Evolutionary conservation across 176 grass and related monocot genomes (phyloP).

Genomic region (Pontederia paniculata): DNA sequence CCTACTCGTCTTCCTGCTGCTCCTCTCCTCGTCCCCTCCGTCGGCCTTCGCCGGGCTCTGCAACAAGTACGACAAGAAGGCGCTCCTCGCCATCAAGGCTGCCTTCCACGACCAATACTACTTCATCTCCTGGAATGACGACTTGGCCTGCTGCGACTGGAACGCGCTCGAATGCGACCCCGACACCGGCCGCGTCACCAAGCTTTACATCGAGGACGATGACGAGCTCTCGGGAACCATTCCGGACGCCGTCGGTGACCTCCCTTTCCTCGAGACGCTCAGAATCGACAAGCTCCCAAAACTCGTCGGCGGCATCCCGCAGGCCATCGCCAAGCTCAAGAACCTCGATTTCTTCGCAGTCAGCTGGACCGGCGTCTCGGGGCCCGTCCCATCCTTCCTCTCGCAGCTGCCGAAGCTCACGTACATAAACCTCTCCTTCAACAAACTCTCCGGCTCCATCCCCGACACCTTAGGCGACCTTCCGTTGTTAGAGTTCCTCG

Average conservation of each 20-base stretch:
- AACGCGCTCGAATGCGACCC: constrained; percentile 39
- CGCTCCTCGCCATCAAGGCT: constrained; percentile 34
- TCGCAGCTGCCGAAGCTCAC: constrained; percentile 22
- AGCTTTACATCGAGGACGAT: constrained; percentile 28
- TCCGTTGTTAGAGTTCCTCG: constrained; percentile 21
- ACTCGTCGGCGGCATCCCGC: constrained; percentile 39
- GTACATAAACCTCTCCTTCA: constrained; percentile 48
- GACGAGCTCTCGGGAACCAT: constrained; percentile 28
- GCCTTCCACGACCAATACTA: constrained; percentile 18
- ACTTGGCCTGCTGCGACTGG: constrained; percentile 41
- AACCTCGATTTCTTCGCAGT: constrained; percentile 28
- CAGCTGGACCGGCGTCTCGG: constrained; percentile 28
- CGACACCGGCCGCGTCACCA: constrained; percentile 28
- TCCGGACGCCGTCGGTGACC: constrained; percentile 32
- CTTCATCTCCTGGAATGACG: constrained; percentile 35
- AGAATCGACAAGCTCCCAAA: constrained; percentile 20
- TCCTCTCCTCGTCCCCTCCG: neutral
- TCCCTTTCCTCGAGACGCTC: constrained; percentile 22
- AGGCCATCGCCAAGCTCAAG: constrained; percentile 27
- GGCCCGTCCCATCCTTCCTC: constrained; percentile 25
- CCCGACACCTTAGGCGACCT: constrained; percentile 25
- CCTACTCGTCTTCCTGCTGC: constrained; percentile 8
- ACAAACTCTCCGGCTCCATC: constrained; percentile 52
- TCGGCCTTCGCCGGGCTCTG: constrained; percentile 10
- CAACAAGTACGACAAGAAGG: constrained; percentile 33